Conservation (phyloP, 1,284 basidiomycete genomes). For the Fomitopsis pinicola region DNA sequence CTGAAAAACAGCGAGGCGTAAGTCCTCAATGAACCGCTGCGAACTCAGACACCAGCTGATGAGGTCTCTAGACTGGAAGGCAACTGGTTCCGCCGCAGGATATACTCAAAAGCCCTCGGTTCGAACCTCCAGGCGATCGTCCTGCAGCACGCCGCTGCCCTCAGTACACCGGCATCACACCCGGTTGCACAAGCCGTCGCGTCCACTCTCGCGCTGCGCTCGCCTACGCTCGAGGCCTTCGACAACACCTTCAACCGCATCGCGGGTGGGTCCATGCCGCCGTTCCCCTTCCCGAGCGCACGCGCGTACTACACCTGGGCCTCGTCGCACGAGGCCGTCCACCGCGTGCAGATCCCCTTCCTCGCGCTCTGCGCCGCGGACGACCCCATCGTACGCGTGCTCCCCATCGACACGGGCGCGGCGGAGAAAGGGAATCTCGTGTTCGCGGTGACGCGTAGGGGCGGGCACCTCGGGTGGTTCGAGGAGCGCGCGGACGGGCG, state of each 20-base stretch:
- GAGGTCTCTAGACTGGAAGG: slow-evolving; percentile 48
- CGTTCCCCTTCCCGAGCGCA: slow-evolving; percentile 77
- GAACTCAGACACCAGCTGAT: not conserved
- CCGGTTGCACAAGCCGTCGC: slow-evolving; percentile 45
- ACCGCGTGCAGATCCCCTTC: slow-evolving; percentile 62
- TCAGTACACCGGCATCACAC: slow-evolving; percentile 49
- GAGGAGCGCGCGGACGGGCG: slow-evolving; percentile 44
- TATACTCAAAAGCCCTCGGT: slow-evolving; percentile 86
- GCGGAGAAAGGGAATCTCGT: slow-evolving; percentile 59
- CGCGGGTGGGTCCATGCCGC: slow-evolving; percentile 74
- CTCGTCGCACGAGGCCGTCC: slow-evolving; percentile 48
- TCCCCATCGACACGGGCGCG: slow-evolving; percentile 51
- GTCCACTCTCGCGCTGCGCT: slow-evolving; percentile 41
- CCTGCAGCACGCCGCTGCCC: slow-evolving; percentile 48
- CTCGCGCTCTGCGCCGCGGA: slow-evolving; percentile 87
- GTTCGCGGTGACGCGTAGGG: slow-evolving; percentile 70
- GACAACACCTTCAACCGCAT: slow-evolving; percentile 69
- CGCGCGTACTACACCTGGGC: slow-evolving; percentile 83
- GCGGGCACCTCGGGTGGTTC: slow-evolving; percentile 98
- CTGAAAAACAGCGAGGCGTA: slow-evolving; percentile 55
- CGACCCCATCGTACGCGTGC: slow-evolving; percentile 79
- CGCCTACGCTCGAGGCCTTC: slow-evolving; percentile 56
- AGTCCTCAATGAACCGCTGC: slow-evolving; percentile 13
- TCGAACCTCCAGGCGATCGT: slow-evolving; percentile 71
- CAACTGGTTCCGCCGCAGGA: slow-evolving; percentile 58